These are phyloP conservation scores for Adansonia madagascariensis DNA, from an alignment of 441 rosid genomes.

Conservation along the genomic window DNA sequence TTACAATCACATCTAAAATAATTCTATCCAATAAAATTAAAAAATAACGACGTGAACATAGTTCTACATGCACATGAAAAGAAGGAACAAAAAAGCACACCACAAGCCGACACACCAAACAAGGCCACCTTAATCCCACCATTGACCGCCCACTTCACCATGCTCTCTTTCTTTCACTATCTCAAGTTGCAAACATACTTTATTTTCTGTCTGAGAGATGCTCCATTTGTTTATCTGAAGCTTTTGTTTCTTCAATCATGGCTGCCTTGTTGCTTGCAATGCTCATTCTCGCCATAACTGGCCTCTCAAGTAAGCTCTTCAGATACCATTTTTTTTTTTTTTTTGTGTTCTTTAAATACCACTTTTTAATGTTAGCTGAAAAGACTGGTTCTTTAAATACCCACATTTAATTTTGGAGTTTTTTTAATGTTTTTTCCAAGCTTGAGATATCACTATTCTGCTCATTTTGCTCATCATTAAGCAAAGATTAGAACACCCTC, in stretches of 20 bases:
- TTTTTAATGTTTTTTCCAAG: too few relatives aligned
- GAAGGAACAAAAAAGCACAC: background rate
- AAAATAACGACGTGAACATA: too few relatives aligned
- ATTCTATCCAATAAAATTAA: too few relatives aligned
- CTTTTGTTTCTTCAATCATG: slow-evolving; percentile 37
- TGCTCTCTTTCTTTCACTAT: background rate
- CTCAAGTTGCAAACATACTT: slow-evolving; percentile 24
- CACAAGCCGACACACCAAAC: slow-evolving; percentile 34
- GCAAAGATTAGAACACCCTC: too few relatives aligned
- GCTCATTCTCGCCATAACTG: slow-evolving; percentile 64
- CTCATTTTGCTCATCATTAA: too few relatives aligned
- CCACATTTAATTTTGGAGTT: too few relatives aligned
- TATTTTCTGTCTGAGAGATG: slow-evolving; percentile 20
- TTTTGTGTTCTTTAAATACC: too few relatives aligned
- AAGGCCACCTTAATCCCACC: slow-evolving; percentile 31
- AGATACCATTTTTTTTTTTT: background rate
- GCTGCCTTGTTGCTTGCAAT: slow-evolving; percentile 53
- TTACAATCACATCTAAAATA: too few relatives aligned
- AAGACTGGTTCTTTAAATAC: too few relatives aligned
- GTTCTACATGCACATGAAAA: too few relatives aligned
- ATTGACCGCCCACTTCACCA: slow-evolving; percentile 12
- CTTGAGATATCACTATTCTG: too few relatives aligned
- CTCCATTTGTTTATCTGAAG: background rate
- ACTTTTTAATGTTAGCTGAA: too few relatives aligned
- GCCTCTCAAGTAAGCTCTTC: slow-evolving; percentile 62